phyloP scores from a whole-genome alignment of 352 stramenopile species.

The Thalassiosira gravida region DNA sequence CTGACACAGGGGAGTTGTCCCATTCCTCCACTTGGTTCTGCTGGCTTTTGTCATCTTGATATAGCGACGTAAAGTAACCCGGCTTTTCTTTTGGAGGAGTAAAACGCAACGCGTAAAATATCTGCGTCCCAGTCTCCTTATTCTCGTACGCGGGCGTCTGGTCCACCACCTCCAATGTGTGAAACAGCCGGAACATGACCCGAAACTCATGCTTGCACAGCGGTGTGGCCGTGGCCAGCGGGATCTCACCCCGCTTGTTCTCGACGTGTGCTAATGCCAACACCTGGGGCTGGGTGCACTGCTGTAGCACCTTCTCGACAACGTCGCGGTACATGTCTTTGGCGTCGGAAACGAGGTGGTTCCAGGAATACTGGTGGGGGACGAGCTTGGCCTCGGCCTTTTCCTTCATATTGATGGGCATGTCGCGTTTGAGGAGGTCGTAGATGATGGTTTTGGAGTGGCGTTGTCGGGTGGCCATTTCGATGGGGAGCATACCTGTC shows the following conservation, averaged over 20 bases:
- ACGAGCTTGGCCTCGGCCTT: constrained; percentile 79
- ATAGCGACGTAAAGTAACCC: constrained; percentile 75
- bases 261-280: constrained; percentile 82
- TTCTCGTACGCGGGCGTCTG: constrained; percentile 81
- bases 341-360: constrained; percentile 81
- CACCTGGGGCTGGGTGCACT: constrained; percentile 83
- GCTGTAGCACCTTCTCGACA: constrained; percentile 80
- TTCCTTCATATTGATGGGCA: constrained; percentile 84
- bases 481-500: constrained; percentile 82
- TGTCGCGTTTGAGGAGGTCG: constrained; percentile 80
- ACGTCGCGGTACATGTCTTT: constrained; percentile 84
- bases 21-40: constrained; percentile 79
- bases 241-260: constrained; percentile 79
- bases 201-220: constrained; percentile 86
- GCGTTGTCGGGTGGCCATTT: constrained; percentile 80
- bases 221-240: constrained; percentile 77
- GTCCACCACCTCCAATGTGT: constrained; percentile 84
- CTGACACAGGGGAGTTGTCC: constrained; percentile 59
- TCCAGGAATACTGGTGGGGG: constrained; percentile 85
- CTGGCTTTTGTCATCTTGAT: constrained; percentile 76
- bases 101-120: constrained; percentile 85
- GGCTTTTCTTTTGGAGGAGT: constrained; percentile 63
- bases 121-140: constrained; percentile 80
- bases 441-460: constrained; percentile 85
- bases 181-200: constrained; percentile 85